Base-by-base conservation (phyloP, 164 flowering plant species). In the Vitis rotundifolia region DNA sequence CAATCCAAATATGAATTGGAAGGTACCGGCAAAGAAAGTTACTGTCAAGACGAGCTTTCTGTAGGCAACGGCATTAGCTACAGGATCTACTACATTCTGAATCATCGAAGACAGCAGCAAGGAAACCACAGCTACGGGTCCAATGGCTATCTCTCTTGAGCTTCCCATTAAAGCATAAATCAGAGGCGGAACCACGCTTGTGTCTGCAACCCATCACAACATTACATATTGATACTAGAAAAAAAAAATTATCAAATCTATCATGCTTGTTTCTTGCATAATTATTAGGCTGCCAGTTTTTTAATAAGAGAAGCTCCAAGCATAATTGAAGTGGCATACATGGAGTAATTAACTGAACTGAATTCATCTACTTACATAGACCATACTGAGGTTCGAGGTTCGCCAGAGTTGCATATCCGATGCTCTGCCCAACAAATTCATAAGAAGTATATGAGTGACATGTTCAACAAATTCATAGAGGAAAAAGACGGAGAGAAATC, bases 71-170 rank as follows among this genome's bases (percentile, higher is more conserved):
- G 95, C 96, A 76, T 91, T 84, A n/a, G 75, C 73, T 0, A 64
- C 74, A 47, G 94, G 97, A 72, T 91, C 96, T 19, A 63, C 73
- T 1, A 89, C 7, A 50, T 84, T 76, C 60, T 77, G 86, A 73
- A 87, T 47, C 91, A 87, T 67, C 15, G 97, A 81, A 3, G 95
- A 84, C 1, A 93, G 65, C 19, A 93, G 78, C 63, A 93, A 47
- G 0, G 98, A 93, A 49, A 91, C 98, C 28, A 93, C 96, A 0
- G 97, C 97, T 6, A 93, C 97, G 0, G 97, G 96, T 18, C 98
- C 98, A 49, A 93, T 88, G 3, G 96, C 98, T 16, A 93, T 66
- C 70, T 93, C 97, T 78, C 93, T 80, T 55, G 98, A 93, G 70
- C 91, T 93, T 55, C 97, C 97, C 98, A 93, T 90, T 9, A 85